Percentiles rank a stretch among this genome's conserved stretches.
phyloP scores from a whole-genome alignment of 2,329 filamentous ascomycete species.

The Alternaria sp. region DNA sequence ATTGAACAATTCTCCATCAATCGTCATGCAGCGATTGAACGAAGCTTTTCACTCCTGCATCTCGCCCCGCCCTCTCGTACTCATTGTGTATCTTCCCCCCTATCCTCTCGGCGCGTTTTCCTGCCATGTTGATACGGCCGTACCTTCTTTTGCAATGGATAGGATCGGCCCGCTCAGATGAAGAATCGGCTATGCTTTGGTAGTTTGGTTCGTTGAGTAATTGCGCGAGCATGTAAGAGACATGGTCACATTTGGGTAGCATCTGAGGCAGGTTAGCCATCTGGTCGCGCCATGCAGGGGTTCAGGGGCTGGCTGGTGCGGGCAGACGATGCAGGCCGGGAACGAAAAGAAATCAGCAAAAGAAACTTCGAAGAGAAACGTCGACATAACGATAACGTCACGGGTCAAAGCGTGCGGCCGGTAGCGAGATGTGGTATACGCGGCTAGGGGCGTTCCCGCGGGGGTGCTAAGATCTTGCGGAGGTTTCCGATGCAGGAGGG shows the following conservation, averaged over 20 bases:
- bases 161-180: neutral
- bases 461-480: neutral
- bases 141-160: neutral
- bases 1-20: neutral
- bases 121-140: neutral
- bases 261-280: neutral
- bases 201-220: constrained; percentile 5
- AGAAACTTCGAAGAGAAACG: neutral
- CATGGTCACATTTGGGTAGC: neutral
- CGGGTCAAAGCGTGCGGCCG: neutral
- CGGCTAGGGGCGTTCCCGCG: neutral
- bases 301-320: constrained; percentile 1
- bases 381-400: constrained; percentile 2
- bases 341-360: neutral
- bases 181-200: neutral
- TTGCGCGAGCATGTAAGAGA: neutral
- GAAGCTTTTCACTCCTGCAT: neutral
- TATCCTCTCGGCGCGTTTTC: neutral
- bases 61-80: neutral
- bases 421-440: constrained; percentile 1
- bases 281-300: constrained; percentile 1
- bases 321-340: neutral
- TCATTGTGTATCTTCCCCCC: neutral
- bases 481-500: neutral
- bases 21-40: neutral